Conservation (phyloP, 495 filamentous ascomycete species). For the Penicillium maclennaniae region DNA sequence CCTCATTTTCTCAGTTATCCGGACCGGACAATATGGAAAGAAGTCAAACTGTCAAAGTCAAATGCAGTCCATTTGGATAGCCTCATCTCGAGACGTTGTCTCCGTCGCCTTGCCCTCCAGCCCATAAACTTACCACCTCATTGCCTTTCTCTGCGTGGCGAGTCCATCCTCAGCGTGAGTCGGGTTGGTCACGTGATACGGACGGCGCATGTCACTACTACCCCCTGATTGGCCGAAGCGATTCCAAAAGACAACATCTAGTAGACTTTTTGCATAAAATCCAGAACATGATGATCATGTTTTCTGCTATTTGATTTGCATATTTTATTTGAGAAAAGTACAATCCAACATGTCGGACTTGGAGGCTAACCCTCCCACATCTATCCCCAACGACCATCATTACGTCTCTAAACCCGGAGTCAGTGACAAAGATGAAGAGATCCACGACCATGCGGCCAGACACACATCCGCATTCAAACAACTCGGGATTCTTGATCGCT, state of each 20-base stretch:
- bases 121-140: background rate
- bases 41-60: no score
- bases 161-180: background rate
- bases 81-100: no score
- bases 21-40: background rate
- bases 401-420: background rate
- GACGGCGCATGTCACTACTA: background rate
- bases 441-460: background rate
- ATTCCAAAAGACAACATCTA: background rate
- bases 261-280: background rate
- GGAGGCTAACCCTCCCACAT: background rate
- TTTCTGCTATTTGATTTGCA: background rate
- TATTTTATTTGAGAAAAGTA: background rate
- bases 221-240: background rate
- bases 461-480: conserved; percentile 39
- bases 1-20: background rate
- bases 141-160: background rate
- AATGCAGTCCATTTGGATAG: no score
- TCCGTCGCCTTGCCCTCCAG: no score
- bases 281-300: background rate
- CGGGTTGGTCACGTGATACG: background rate
- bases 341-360: background rate
- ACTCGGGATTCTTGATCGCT: conserved; percentile 67
- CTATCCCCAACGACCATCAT: background rate
- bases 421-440: background rate